Evolutionary conservation across 2,329 filamentous ascomycete species (phyloP).

Genomic region (Ceratocystiopsis minuta): DNA sequence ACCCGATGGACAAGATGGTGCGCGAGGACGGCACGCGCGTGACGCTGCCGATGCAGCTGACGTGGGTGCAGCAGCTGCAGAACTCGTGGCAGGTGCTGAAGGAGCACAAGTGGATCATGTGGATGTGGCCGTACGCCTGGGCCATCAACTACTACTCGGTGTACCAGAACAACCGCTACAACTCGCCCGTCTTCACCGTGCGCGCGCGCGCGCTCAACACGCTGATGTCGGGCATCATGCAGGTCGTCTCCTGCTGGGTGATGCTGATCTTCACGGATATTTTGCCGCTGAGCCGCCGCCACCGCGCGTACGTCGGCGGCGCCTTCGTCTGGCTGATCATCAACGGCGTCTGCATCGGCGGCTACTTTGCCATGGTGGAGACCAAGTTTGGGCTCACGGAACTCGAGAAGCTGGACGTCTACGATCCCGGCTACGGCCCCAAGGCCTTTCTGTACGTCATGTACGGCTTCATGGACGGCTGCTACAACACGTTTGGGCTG

Average conservation of each 20-base stretch:
- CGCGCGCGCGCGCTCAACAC: background rate
- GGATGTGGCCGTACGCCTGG: background rate
- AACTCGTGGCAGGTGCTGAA: background rate
- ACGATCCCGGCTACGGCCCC: background rate
- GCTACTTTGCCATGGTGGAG: slow-evolving; percentile 1
- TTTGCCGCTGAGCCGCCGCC: background rate
- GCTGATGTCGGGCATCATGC: background rate
- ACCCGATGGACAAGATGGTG: slow-evolving; percentile 3
- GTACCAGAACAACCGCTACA: background rate
- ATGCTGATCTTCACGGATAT: background rate
- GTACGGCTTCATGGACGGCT: background rate
- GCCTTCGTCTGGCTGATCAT: background rate
- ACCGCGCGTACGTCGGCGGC: background rate
- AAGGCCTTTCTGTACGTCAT: background rate
- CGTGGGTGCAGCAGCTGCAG: background rate
- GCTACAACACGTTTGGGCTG: background rate
- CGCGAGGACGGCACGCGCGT: slow-evolving; percentile 1
- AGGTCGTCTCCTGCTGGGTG: background rate
- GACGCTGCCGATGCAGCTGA: background rate
- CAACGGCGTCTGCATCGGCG: background rate
- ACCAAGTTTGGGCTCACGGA: background rate
- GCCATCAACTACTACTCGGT: background rate
- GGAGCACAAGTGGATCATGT: background rate
- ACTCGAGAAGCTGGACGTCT: background rate
- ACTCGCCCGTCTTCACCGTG: background rate